A percentile compares a stretch with the other conserved stretches of the same genome.
Conservation (phyloP, 371 early-diverging fungal genomes). For the Entomophthora muscae region DNA sequence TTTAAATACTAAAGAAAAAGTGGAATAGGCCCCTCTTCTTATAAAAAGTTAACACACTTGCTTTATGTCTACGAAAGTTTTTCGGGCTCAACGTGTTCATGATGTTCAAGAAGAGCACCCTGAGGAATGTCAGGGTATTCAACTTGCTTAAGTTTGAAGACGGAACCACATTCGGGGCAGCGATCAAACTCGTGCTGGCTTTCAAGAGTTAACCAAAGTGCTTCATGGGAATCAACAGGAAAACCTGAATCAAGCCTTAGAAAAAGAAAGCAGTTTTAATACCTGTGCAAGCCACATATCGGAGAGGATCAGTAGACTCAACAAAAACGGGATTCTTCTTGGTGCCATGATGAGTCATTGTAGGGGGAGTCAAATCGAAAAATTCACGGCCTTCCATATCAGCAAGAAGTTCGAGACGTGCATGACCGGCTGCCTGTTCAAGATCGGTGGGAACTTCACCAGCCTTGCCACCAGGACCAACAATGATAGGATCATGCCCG, state of each 20-base stretch:
- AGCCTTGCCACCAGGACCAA: constrained; percentile 42
- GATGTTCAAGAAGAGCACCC: constrained; percentile 2
- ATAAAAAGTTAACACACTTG: too few species aligned
- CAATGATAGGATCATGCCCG: background rate
- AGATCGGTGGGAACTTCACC: constrained; percentile 65
- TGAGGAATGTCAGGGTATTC: constrained; percentile 10
- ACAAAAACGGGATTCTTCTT: constrained; percentile 72
- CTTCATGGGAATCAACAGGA: constrained; percentile 77
- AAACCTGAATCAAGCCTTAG: too few species aligned
- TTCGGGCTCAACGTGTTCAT: too few species aligned
- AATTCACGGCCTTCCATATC: constrained; percentile 72
- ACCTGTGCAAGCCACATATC: constrained; percentile 91
- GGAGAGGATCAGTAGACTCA: constrained; percentile 58
- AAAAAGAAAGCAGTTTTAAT: background rate
- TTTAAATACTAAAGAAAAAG: too few species aligned
- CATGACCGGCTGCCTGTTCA: constrained; percentile 82
- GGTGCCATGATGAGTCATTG: constrained; percentile 62
- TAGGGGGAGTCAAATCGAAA: constrained; percentile 72
- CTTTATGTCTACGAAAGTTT: too few species aligned
- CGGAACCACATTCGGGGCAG: constrained; percentile 92
- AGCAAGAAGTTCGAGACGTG: constrained; percentile 75
- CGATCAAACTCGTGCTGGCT: constrained; percentile 67
- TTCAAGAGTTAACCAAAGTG: constrained; percentile 61
- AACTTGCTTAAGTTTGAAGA: constrained; percentile 40
- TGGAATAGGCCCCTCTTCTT: too few species aligned